These are phyloP conservation scores for Excoecaria cochinchinensis DNA, from an alignment of 345 rosid genomes.

Conservation along the genomic window DNA sequence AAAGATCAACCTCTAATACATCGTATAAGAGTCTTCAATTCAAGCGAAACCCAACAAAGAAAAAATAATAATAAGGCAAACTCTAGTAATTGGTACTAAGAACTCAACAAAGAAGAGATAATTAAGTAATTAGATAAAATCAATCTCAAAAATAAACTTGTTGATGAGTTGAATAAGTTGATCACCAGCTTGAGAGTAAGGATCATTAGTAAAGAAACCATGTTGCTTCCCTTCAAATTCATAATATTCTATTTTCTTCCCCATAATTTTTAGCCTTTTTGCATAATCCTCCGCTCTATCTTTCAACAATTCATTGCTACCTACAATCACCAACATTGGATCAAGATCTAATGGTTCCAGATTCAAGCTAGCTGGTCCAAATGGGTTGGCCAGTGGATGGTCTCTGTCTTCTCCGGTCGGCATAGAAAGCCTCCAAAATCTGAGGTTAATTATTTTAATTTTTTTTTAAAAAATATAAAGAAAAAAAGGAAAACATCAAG, in stretches of 20 bases:
- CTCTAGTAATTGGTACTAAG: no score
- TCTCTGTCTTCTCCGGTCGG: conserved; percentile 69
- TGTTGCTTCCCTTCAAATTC: conserved; percentile 66
- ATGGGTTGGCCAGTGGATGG: conserved; percentile 76
- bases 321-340: conserved; percentile 67
- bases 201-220: conserved; percentile 62
- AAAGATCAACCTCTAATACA: conserved; percentile 2
- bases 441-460: conserved; percentile 15
- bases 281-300: conserved; percentile 78
- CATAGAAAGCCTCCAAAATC: conserved; percentile 86
- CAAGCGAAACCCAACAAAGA: no score
- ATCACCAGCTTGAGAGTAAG: conserved; percentile 45
- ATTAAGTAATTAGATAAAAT: neutral
- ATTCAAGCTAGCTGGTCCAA: conserved; percentile 59
- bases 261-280: conserved; percentile 46
- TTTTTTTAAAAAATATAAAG: neutral
- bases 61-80: neutral
- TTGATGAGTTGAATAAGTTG: conserved; percentile 39
- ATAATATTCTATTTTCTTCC: conserved; percentile 50
- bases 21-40: neutral
- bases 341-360: conserved; percentile 43
- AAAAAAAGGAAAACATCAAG: neutral
- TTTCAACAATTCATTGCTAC: conserved; percentile 58
- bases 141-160: conserved; percentile 38
- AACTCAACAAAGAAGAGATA: neutral